Evolutionary conservation across 139 green algal species (phyloP).

Genomic region (Chlamydomonas applanata): DNA sequence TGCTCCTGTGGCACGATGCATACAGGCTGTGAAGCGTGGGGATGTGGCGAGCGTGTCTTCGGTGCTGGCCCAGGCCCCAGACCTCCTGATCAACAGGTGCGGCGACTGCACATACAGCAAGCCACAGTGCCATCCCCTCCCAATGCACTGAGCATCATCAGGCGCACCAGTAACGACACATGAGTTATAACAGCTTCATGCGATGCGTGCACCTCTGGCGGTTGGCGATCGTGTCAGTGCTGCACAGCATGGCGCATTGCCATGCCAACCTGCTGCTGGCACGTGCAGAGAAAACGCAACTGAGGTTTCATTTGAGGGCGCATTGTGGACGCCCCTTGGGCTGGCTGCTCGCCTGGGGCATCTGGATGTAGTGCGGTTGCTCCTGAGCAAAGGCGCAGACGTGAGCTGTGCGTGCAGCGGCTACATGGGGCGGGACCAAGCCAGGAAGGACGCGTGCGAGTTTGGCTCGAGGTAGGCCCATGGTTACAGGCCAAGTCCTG

Average conservation of each 20-base stretch:
- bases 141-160: too few species aligned
- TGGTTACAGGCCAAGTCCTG: too few species aligned
- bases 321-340: constrained; percentile 1
- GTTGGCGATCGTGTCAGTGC: too few species aligned
- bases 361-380: not conserved
- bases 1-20: too few species aligned
- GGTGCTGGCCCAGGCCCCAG: not conserved
- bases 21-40: not conserved
- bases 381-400: not conserved
- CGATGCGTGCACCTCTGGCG: too few species aligned
- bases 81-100: not conserved
- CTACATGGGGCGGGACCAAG: not conserved
- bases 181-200: not conserved
- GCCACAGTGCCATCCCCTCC: not conserved
- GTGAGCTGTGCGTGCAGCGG: not conserved
- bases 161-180: not conserved
- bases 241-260: too few species aligned
- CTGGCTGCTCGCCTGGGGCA: constrained; percentile 1
- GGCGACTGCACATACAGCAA: not conserved
- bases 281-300: not conserved
- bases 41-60: not conserved
- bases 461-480: too few species aligned
- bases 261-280: too few species aligned
- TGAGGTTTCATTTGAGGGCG: not conserved
- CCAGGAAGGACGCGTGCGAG: too few species aligned